Evolutionary conservation across 805 yeast genomes (phyloP).

Genomic region (Ogataea parapolymorpha): DNA sequence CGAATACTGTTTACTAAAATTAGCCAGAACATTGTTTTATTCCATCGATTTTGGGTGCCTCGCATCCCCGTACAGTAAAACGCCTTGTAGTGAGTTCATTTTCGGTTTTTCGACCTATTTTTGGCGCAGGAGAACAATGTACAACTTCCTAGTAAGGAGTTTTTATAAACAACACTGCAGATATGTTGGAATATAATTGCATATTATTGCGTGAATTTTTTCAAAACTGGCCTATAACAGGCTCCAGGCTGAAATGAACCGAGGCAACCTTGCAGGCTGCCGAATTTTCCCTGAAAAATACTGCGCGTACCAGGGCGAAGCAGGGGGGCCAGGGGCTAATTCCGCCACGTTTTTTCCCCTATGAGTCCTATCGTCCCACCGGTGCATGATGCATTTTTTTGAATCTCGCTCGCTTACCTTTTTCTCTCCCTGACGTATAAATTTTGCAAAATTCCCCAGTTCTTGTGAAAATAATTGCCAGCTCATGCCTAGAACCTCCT

Average conservation of each 20-base stretch:
- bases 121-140: background rate
- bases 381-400: conserved; percentile 6
- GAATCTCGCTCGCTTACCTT: conserved; percentile 10
- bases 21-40: background rate
- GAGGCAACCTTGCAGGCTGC: background rate
- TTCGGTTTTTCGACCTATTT: background rate
- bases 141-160: background rate
- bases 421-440: conserved; percentile 4
- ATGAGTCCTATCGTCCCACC: background rate
- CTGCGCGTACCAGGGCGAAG: background rate
- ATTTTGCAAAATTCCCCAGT: background rate
- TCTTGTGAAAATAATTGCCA: background rate
- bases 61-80: background rate
- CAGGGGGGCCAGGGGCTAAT: conserved; percentile 1
- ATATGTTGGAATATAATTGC: background rate
- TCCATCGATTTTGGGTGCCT: background rate
- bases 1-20: background rate
- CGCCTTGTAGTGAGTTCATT: conserved; percentile 2
- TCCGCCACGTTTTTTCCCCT: background rate
- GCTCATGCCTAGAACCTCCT: conserved; percentile 4
- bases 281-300: background rate
- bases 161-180: background rate
- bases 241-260: background rate
- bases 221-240: background rate
- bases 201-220: background rate